Percentiles rank a stretch among this genome's conserved stretches.
phyloP scores from a whole-genome alignment of 345 rosid genomes.

The Heritiera fomes region DNA sequence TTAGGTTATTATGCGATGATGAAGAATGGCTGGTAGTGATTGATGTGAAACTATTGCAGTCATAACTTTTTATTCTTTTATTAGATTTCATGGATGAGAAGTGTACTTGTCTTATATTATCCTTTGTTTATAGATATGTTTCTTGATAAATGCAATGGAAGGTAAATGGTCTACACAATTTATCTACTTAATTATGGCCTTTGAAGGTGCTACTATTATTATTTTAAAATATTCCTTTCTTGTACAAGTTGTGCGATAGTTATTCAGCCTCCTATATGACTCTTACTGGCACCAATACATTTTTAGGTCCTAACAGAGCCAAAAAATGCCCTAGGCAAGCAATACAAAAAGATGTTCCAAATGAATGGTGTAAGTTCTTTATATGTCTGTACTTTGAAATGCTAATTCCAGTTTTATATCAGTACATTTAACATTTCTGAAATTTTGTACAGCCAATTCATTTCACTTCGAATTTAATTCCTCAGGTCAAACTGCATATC shows the following conservation, averaged over 20 bases:
- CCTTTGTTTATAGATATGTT: not conserved
- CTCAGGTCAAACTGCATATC: conserved; percentile 87
- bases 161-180: not conserved
- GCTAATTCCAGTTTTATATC: not conserved
- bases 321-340: conserved; percentile 95
- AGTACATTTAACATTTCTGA: not conserved
- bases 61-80: not conserved
- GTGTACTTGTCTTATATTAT: not conserved
- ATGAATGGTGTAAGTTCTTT: conserved; percentile 76
- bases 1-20: not conserved
- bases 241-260: not conserved
- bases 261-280: not conserved
- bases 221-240: not conserved
- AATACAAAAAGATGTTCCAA: conserved; percentile 89
- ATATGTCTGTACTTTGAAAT: not conserved
- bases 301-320: conserved; percentile 89
- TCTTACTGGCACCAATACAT: conserved; percentile 17
- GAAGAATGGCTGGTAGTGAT: not conserved
- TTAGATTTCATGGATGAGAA: not conserved
- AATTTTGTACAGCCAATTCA: conserved; percentile 10
- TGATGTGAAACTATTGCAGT: not conserved
- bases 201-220: not conserved
- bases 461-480: conserved; percentile 7
- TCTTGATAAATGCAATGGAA: not conserved
- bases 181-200: conserved; percentile 10